Base-by-base conservation (phyloP, 495 filamentous ascomycete species). In the Penicillium lividum region DNA sequence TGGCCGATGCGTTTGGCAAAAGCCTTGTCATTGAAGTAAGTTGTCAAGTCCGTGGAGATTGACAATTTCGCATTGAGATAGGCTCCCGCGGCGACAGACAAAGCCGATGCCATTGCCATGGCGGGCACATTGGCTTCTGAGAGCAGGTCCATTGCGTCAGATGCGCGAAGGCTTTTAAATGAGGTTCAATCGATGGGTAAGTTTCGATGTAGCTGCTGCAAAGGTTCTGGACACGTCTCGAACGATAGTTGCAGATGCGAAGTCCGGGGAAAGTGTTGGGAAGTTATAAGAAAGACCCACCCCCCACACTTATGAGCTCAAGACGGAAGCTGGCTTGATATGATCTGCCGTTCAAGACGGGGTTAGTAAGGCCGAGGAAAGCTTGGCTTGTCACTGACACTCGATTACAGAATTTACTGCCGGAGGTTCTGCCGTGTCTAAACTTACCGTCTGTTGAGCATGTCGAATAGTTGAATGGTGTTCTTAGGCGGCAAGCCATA, bases 41-140 rank as follows among this genome's bases (percentile, higher is more conserved):
- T 27, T 9, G 67, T 56, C 1, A 83, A 22, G 61, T 83, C 80
- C 3, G 69, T 77, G 3, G 71, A 72, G 38, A 83, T 71, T 0
- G 68, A 65, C 18, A 75, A 68, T 63, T 77, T 82, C 7, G 78
- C 79, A 64, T 83, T 79, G 1, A 82, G 54, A 61, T 83, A 83
- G 9, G 80, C 77, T 4, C 71, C 76, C 1, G 74, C 70, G 9
- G 77, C 74, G 2, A 76, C 50, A 0, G 77, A 64, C 29, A 77
- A 50, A 30, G 76, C 77, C 1, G 77, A 77, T 10, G 70, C 73
- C 36, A 73, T 61, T 1, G 76, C 67, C 53, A 73, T 54, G 2
- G 75, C 62, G 30, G 75, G 69, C 29, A 54, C 61, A 28, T 69
- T 64, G 50, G 74, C 66, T 51, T 75, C 73, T 9, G 74, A 67